These are phyloP conservation scores for Penicillium paneum DNA, from an alignment of 2,329 filamentous ascomycete genomes.

Conservation along the genomic window DNA sequence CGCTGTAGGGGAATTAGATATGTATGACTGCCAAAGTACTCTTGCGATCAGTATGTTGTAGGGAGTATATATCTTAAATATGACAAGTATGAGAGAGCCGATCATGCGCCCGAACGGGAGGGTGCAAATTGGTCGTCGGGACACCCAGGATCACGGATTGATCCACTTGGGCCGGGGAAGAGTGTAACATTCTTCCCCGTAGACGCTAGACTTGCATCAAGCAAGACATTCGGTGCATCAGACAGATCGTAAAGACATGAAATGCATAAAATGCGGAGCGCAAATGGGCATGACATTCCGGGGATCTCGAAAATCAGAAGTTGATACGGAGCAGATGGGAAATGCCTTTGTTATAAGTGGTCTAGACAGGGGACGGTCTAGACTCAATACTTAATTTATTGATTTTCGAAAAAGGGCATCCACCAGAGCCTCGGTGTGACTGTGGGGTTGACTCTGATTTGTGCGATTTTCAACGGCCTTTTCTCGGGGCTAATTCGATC, in stretches of 20 bases:
- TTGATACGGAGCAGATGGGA: conserved; percentile 1
- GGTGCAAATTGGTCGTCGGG: background rate
- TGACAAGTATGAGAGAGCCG: conserved; percentile 1
- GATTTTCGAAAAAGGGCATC: background rate
- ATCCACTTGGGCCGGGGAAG: conserved; percentile 19
- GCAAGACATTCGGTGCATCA: conserved; percentile 8
- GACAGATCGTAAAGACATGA: background rate
- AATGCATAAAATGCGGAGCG: background rate
- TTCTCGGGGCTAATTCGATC: background rate
- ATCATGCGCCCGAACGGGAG: conserved; percentile 4
- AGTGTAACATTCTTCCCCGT: background rate
- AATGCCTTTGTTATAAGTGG: conserved; percentile 3
- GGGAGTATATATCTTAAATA: background rate
- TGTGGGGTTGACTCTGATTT: conserved; percentile 10
- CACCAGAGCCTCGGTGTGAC: background rate
- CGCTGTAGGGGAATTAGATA: background rate
- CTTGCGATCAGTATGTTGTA: background rate
- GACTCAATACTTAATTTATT: background rate
- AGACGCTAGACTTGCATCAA: conserved; percentile 5
- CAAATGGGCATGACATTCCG: background rate
- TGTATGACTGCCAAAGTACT: conserved; percentile 2
- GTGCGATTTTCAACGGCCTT: conserved; percentile 4
- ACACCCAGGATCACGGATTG: conserved; percentile 7
- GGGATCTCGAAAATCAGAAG: background rate
- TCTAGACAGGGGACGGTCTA: conserved; percentile 1